Evolutionary conservation across 148 eudicot species (phyloP).

Genomic region (Simmondsia chinensis): DNA sequence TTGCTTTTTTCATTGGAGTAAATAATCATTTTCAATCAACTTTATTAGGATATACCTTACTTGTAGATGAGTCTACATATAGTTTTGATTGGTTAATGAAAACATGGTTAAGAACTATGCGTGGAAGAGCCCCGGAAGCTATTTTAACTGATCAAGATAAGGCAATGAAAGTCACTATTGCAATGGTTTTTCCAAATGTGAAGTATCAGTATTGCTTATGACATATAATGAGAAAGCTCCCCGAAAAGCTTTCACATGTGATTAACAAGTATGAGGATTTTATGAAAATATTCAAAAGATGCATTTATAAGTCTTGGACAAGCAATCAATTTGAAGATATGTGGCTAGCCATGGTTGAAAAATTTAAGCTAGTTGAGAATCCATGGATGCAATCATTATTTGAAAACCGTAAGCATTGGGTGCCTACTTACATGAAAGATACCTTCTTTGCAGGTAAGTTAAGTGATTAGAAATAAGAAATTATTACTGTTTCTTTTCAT

Average conservation of each 20-base stretch:
- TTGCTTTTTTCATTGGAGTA: not conserved
- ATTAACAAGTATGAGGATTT: not conserved
- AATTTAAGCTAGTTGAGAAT: not conserved
- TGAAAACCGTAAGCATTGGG: not conserved
- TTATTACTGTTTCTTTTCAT: too few relatives aligned
- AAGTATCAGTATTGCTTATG: not conserved
- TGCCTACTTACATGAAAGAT: too few relatives aligned
- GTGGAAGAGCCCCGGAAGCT: not conserved
- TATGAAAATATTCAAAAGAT: not conserved
- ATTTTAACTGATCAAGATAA: not conserved
- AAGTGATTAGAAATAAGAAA: too few relatives aligned
- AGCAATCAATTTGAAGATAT: not conserved
- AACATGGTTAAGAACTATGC: not conserved
- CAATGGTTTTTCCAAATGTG: not conserved
- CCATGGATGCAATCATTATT: not conserved
- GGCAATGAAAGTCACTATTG: not conserved
- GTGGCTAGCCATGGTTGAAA: slow-evolving; percentile 1
- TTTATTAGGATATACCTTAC: not conserved
- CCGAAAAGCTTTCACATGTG: too few relatives aligned
- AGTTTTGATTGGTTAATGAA: not conserved
- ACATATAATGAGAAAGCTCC: too few relatives aligned
- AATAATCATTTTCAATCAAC: not conserved
- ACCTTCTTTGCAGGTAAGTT: too few relatives aligned
- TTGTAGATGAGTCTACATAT: not conserved
- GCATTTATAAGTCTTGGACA: not conserved